A percentile compares a stretch with the other conserved stretches of the same genome.
Conservation (phyloP, 257 asterid genomes). For the Craterostigma plantagineum region DNA sequence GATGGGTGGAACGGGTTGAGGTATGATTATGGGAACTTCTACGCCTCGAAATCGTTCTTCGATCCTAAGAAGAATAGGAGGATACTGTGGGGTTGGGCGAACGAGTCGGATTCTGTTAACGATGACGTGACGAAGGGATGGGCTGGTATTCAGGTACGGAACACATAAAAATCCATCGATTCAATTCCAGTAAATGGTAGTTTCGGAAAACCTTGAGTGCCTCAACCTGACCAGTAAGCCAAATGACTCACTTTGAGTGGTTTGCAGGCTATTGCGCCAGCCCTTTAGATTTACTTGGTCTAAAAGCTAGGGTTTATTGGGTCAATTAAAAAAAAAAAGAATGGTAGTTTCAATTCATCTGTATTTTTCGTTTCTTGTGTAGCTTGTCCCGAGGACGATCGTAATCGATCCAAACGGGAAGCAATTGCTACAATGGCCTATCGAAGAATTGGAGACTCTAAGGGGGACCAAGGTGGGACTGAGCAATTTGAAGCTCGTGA, state of each 20-base stretch:
- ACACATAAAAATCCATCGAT: neutral
- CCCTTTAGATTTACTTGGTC: no score
- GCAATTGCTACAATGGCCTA: constrained; percentile 63
- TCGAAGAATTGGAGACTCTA: constrained; percentile 33
- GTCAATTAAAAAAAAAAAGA: no score
- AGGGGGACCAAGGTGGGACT: constrained; percentile 16
- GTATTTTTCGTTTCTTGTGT: neutral
- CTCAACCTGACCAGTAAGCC: no score
- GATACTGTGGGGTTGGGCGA: constrained; percentile 70
- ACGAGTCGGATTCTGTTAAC: constrained; percentile 29
- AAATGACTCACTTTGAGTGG: no score
- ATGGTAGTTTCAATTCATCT: neutral
- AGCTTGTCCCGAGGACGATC: constrained; percentile 61
- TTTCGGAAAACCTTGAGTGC: no score
- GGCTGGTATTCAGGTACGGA: constrained; percentile 51
- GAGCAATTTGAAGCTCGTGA: constrained; percentile 15
- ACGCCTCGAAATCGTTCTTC: constrained; percentile 67
- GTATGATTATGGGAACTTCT: constrained; percentile 55
- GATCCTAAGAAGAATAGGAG: constrained; percentile 38
- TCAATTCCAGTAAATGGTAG: neutral
- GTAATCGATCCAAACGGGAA: constrained; percentile 40
- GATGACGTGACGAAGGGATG: constrained; percentile 43
- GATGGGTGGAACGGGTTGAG: constrained; percentile 42
- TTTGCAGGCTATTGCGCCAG: no score
- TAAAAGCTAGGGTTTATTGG: no score